Evolutionary conservation across 495 filamentous ascomycete genomes (phyloP).

Genomic region (Cercophora scortea): DNA sequence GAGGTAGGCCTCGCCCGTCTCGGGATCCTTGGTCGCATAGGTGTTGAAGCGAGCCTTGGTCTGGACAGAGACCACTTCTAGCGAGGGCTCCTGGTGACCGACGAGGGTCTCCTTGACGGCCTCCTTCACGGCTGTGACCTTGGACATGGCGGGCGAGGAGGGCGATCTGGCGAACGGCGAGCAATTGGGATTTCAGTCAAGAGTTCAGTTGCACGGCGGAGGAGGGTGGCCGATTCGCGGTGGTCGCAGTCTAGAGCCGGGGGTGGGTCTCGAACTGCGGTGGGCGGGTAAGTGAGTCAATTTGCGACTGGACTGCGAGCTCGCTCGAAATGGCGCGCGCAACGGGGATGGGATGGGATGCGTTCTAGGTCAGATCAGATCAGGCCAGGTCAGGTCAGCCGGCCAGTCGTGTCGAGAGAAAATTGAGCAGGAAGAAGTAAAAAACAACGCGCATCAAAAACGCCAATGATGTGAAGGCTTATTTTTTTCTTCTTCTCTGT

Average conservation of each 20-base stretch:
- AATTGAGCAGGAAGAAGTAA: neutral
- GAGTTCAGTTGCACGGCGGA: neutral
- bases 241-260: neutral
- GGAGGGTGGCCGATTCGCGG: neutral
- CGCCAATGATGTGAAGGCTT: too few species aligned
- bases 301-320: neutral
- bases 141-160: slow-evolving; percentile 2
- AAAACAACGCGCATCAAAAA: too few species aligned
- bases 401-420: neutral
- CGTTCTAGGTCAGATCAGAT: neutral
- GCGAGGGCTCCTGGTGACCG: slow-evolving; percentile 45
- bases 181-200: neutral
- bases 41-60: slow-evolving; percentile 65
- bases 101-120: slow-evolving; percentile 71
- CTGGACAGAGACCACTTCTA: slow-evolving; percentile 51
- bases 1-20: slow-evolving; percentile 72
- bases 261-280: neutral
- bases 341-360: neutral
- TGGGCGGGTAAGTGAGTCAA: neutral
- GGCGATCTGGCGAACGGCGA: neutral
- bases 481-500: too few species aligned
- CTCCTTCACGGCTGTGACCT: slow-evolving; percentile 49
- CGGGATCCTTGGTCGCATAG: slow-evolving; percentile 67
- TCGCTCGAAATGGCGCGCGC: neutral
- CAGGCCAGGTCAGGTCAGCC: neutral